A percentile compares a stretch with the other conserved stretches of the same genome.
Conservation (phyloP, 2,329 filamentous ascomycete genomes). For the Ceratocystiopsis brevicomis region DNA sequence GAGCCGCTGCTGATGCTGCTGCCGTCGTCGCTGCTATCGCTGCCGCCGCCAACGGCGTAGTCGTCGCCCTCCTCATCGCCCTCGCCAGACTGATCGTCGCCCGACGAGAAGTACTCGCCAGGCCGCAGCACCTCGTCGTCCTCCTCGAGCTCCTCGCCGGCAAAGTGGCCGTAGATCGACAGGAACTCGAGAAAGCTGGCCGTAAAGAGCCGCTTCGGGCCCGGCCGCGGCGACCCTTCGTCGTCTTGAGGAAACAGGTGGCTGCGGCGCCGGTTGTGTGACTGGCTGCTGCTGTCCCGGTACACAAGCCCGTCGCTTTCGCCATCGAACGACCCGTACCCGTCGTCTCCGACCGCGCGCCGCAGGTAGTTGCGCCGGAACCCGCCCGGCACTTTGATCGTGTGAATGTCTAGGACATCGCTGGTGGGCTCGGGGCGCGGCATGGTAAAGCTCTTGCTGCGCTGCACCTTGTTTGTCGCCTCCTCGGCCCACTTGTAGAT, state of each 20-base stretch:
- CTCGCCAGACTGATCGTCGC: constrained; percentile 21
- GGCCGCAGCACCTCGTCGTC: constrained; percentile 78
- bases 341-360: constrained; percentile 44
- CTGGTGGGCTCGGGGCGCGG: constrained; percentile 61
- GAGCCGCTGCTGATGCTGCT: background rate
- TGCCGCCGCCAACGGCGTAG: constrained; percentile 22
- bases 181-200: constrained; percentile 92
- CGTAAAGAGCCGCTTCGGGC: constrained; percentile 52
- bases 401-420: constrained; percentile 66
- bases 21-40: constrained; percentile 26
- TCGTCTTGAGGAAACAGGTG: background rate
- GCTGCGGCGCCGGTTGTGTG: background rate
- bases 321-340: constrained; percentile 12
- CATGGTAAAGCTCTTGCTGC: constrained; percentile 77
- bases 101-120: constrained; percentile 81
- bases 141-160: constrained; percentile 89
- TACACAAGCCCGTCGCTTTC: constrained; percentile 11
- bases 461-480: constrained; percentile 49
- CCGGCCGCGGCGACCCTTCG: constrained; percentile 8
- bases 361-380: constrained; percentile 83
- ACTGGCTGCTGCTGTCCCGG: constrained; percentile 17
- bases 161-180: constrained; percentile 90
- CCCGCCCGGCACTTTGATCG: constrained; percentile 83
- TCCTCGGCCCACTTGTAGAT: constrained; percentile 97
- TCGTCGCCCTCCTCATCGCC: constrained; percentile 9